Evolutionary conservation across 257 asterid genomes (phyloP), one percentile per base, ranked within the genome.

Genomic region (Voacanga thouarsii): DNA sequence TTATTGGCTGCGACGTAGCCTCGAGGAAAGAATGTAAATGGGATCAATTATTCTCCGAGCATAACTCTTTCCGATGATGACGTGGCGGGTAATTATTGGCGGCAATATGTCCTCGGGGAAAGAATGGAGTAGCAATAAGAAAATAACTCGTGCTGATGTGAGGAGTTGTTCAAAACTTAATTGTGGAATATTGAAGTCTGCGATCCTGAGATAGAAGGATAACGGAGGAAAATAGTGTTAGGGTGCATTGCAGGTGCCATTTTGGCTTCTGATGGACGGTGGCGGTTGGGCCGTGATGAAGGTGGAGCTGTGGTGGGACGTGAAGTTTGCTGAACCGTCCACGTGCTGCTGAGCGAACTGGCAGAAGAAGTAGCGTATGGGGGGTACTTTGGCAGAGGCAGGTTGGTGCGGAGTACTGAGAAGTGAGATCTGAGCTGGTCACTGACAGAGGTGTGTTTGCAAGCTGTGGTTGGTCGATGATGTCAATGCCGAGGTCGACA

Each of bases 101-200:
- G 19, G 24, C 9, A 21, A 6, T 1, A 26, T 19, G 6, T 9
- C 26, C 61, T 7, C 67, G 24, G 9, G 67, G 67, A 60, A 60
- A 0, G 67, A 24, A 33, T 33, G 7, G 0, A 9, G 15, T 2
- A 7, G 3, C 64, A 1, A 18, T 7, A 57, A 21, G n/a, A 55
- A 7, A 41, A 41, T 16, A 14, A 33, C 45, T 21, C 37, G 37
- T 21, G 37, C 61, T 50, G 77, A 73, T 30, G 50, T 21, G 66
- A 73, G 26, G 2, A 26, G 77, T n/a, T 19, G 50, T 16, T 19
- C 6, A 5, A 28, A 41, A 51, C 12, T 11, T 4, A n/a, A 50
- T 51, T 72, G 12, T 72, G 44, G 30, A 33, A 19, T 8, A 33
- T 73, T 73, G 51, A 33, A 60, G 77, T 73, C 77, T 66, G 75